A percentile compares a stretch with the other conserved stretches of the same genome.
Evolutionary conservation across 371 early-diverging fungal species (phyloP).

Genomic region (Gilbertella persicaria): DNA sequence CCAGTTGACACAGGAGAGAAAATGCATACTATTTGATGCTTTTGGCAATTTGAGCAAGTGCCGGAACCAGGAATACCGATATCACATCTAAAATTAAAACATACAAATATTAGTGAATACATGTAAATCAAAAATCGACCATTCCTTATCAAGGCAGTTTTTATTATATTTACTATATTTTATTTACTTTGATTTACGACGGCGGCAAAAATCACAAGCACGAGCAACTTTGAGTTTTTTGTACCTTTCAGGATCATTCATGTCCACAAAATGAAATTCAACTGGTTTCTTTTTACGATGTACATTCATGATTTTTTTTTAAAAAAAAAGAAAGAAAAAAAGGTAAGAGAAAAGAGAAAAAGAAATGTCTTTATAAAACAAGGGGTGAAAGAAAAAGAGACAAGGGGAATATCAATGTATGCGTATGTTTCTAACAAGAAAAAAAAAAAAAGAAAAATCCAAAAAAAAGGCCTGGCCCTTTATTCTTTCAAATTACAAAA

Average conservation of each 20-base stretch:
- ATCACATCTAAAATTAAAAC: constrained; percentile 31
- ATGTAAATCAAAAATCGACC: neutral
- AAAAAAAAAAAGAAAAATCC: too few species aligned
- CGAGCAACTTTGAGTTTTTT: constrained; percentile 43
- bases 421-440: too few species aligned
- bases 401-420: neutral
- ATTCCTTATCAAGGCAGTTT: too few species aligned
- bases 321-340: constrained; percentile 1
- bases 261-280: constrained; percentile 47
- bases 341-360: constrained; percentile 1
- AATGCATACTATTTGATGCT: constrained; percentile 23
- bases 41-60: constrained; percentile 41
- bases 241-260: constrained; percentile 44
- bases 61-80: constrained; percentile 41
- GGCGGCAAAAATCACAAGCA: constrained; percentile 47
- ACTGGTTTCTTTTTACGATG: constrained; percentile 26
- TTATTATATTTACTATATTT: neutral
- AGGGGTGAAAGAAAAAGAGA: constrained; percentile 7
- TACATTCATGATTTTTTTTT: constrained; percentile 11
- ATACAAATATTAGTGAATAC: neutral
- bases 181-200: constrained; percentile 49
- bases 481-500: too few species aligned
- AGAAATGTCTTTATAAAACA: constrained; percentile 13
- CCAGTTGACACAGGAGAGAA: constrained; percentile 24
- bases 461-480: constrained; percentile 20